Conservation (phyloP, 2,329 filamentous ascomycete genomes). For the Teratosphaeria zuluensis region DNA sequence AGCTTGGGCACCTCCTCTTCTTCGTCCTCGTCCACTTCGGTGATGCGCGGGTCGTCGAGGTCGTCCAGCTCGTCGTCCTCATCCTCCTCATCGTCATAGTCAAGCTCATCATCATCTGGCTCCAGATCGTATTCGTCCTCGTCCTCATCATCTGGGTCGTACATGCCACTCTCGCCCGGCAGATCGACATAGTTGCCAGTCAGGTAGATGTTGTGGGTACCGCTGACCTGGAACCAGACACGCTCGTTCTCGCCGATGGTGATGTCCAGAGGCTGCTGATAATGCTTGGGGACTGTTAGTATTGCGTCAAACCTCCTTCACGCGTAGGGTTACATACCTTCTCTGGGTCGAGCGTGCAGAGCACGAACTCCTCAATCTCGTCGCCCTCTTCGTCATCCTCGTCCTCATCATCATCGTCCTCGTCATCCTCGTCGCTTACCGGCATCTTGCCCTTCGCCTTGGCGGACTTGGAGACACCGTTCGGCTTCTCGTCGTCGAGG, state of each 20-base stretch:
- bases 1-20: constrained; percentile 57
- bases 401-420: constrained; percentile 44
- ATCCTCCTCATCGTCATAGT: constrained; percentile 30
- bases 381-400: constrained; percentile 47
- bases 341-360: constrained; percentile 91
- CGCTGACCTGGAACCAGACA: constrained; percentile 84
- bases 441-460: constrained; percentile 64
- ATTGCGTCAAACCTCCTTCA: not conserved
- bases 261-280: constrained; percentile 91
- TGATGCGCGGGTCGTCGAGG: constrained; percentile 69
- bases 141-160: constrained; percentile 51
- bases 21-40: constrained; percentile 72
- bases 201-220: constrained; percentile 81
- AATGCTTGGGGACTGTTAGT: constrained; percentile 52
- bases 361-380: constrained; percentile 77
- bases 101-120: constrained; percentile 54
- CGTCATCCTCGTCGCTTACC: constrained; percentile 39
- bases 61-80: constrained; percentile 42
- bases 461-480: constrained; percentile 48
- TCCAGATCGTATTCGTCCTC: constrained; percentile 58
- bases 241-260: constrained; percentile 80
- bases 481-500: constrained; percentile 50
- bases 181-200: constrained; percentile 91
- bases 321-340: constrained; percentile 50
- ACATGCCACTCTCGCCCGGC: constrained; percentile 52